phyloP scores from a whole-genome alignment of 441 rosid species.

The Populus tomentosa region DNA sequence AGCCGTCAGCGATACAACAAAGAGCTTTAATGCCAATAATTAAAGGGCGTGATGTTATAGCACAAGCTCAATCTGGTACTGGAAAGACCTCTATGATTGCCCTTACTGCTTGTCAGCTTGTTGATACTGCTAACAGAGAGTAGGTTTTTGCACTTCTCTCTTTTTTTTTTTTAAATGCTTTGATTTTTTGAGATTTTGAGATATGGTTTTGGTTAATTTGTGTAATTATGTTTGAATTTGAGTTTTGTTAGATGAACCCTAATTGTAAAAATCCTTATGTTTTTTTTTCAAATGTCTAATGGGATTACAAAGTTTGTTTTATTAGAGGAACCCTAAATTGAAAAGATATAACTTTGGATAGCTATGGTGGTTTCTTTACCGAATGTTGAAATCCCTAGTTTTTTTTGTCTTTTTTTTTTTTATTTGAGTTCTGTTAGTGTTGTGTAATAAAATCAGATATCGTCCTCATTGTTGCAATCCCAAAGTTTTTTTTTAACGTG shows the following conservation, averaged over 20 bases:
- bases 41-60: conserved; percentile 86
- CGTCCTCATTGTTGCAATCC: not conserved
- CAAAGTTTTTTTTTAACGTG: not conserved
- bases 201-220: not conserved
- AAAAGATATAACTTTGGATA: not conserved
- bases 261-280: not conserved
- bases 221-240: not conserved
- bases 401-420: too few relatives aligned
- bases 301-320: not conserved
- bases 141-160: conserved; percentile 7
- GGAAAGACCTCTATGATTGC: conserved; percentile 96
- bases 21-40: conserved; percentile 91
- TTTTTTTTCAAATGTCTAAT: not conserved
- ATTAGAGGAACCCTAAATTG: not conserved
- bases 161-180: too few relatives aligned
- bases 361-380: not conserved
- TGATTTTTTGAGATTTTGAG: not conserved
- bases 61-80: conserved; percentile 96
- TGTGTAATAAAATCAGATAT: not conserved
- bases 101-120: conserved; percentile 77
- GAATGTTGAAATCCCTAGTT: not conserved
- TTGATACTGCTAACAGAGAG: conserved; percentile 72
- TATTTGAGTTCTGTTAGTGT: not conserved
- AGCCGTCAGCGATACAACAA: conserved; percentile 92
- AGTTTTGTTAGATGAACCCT: too few relatives aligned